Percentiles rank a stretch among this genome's conserved stretches.
Evolutionary conservation across 305 asterid genomes (phyloP).

Genomic region (Solanum hybrid): DNA sequence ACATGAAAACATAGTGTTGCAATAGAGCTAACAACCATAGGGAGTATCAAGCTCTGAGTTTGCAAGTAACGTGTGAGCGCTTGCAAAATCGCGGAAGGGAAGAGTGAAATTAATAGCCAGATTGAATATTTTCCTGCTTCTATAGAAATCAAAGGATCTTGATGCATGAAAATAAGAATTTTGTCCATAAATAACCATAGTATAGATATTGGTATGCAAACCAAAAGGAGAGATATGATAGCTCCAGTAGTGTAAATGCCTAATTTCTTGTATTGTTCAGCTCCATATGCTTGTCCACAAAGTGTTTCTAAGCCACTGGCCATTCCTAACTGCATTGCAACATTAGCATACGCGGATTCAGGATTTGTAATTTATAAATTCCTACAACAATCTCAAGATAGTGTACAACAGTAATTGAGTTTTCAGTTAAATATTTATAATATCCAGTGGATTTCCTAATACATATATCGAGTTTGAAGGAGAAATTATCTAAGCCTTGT

Average conservation of each 20-base stretch:
- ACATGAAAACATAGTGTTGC: constrained; percentile 36
- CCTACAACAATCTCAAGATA: neutral
- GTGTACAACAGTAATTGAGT: neutral
- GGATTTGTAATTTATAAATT: neutral
- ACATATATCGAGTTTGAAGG: neutral
- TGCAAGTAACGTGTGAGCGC: constrained; percentile 45
- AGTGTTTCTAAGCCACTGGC: constrained; percentile 46
- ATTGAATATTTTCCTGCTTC: constrained; percentile 48
- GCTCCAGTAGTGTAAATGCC: constrained; percentile 46
- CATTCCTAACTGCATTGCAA: constrained; percentile 44
- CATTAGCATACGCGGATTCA: neutral
- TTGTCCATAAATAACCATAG: constrained; percentile 45
- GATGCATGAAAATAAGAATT: constrained; percentile 22
- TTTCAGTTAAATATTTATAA: neutral
- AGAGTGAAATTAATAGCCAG: constrained; percentile 41
- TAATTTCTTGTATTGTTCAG: constrained; percentile 30
- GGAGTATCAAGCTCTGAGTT: constrained; percentile 43
- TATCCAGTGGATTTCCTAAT: neutral
- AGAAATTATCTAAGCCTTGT: neutral
- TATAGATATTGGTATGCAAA: constrained; percentile 43
- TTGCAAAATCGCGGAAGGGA: constrained; percentile 43
- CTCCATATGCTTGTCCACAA: constrained; percentile 67
- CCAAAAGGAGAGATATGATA: constrained; percentile 37
- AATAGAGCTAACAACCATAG: constrained; percentile 41
- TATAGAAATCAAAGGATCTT: constrained; percentile 32